Evolutionary conservation across 1,284 basidiomycete species (phyloP).

Genomic region (Leccinum solheimii): DNA sequence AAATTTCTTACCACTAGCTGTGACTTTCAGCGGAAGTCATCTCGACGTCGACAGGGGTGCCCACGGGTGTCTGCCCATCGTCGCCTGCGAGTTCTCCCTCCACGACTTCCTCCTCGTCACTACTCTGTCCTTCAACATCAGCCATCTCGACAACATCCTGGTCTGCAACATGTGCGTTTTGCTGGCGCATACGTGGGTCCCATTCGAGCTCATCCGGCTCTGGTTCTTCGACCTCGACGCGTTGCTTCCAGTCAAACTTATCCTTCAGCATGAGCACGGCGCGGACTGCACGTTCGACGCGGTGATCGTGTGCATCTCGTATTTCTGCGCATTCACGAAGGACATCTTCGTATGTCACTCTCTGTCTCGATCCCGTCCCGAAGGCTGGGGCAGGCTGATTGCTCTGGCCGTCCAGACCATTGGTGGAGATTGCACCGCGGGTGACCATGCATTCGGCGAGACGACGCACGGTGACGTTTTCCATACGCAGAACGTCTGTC

Average conservation of each 20-base stretch:
- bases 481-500: slow-evolving; percentile 64
- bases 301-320: slow-evolving; percentile 63
- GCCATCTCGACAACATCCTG: slow-evolving; percentile 40
- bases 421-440: slow-evolving; percentile 58
- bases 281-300: slow-evolving; percentile 68
- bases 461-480: slow-evolving; percentile 67
- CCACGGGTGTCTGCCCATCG: slow-evolving; percentile 29
- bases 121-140: slow-evolving; percentile 39
- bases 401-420: slow-evolving; percentile 31
- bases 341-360: slow-evolving; percentile 45
- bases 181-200: slow-evolving; percentile 49
- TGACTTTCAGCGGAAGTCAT: slow-evolving; percentile 19
- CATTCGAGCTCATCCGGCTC: slow-evolving; percentile 74
- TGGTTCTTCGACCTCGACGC: slow-evolving; percentile 69
- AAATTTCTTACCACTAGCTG: slow-evolving; percentile 1
- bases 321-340: slow-evolving; percentile 66
- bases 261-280: slow-evolving; percentile 73
- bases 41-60: slow-evolving; percentile 27
- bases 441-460: slow-evolving; percentile 66
- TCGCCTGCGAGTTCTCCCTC: slow-evolving; percentile 36
- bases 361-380: slow-evolving; percentile 21
- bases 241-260: slow-evolving; percentile 74
- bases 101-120: slow-evolving; percentile 38
- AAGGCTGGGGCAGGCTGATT: slow-evolving; percentile 8
- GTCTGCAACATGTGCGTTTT: slow-evolving; percentile 18